Evolutionary conservation across 257 asterid species (phyloP).

Genomic region (Parsonsia alboflavescens): DNA sequence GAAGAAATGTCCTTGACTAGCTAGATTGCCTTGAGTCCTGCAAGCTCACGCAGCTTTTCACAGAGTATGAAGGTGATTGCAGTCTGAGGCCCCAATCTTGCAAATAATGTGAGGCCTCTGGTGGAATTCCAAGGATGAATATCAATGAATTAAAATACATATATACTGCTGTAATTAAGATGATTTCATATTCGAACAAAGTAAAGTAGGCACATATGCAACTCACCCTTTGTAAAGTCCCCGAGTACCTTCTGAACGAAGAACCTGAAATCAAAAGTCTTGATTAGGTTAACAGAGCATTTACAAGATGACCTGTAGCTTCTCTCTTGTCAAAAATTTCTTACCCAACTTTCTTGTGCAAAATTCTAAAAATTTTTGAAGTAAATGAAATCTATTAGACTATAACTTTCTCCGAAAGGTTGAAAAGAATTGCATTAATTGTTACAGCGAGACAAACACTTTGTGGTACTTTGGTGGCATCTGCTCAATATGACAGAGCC

Average conservation of each 20-base stretch:
- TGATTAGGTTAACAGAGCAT: background rate
- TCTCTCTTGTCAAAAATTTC: no score
- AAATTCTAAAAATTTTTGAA: background rate
- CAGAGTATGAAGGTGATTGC: slow-evolving; percentile 80
- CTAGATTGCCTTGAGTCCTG: slow-evolving; percentile 77
- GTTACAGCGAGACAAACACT: background rate
- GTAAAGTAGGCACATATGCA: background rate
- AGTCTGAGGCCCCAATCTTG: slow-evolving; percentile 94
- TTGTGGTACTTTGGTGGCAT: background rate
- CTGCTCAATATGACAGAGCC: background rate
- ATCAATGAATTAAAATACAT: background rate
- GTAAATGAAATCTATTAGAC: background rate
- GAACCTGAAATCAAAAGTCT: slow-evolving; percentile 52
- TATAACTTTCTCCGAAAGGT: background rate
- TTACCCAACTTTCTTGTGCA: background rate
- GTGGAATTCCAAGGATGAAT: slow-evolving; percentile 13
- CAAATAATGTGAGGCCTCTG: slow-evolving; percentile 83
- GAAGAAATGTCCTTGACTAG: background rate
- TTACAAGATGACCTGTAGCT: no score
- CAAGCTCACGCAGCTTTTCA: slow-evolving; percentile 77
- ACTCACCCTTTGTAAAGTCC: slow-evolving; percentile 99
- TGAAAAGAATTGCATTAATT: background rate
- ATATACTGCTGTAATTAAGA: background rate
- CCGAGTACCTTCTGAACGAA: slow-evolving; percentile 74
- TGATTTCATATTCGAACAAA: background rate